Conservation (phyloP, 257 asterid species). For the Linderniella brevidens region DNA sequence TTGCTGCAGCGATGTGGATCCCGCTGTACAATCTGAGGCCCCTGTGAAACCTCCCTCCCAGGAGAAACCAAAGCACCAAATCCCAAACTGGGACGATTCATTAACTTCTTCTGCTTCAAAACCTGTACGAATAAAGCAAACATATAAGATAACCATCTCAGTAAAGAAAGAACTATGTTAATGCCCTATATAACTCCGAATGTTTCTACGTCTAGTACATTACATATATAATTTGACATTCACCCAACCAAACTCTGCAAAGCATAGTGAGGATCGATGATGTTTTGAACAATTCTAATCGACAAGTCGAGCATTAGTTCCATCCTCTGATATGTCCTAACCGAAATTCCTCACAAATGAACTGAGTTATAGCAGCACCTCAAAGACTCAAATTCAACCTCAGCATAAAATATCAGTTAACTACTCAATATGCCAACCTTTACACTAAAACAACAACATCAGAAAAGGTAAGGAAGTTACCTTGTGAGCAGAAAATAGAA, state of each 20-base stretch:
- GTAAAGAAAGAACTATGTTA: no score
- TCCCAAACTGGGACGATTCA: conserved; percentile 71
- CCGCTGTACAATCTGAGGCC: conserved; percentile 85
- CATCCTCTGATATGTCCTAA: no score
- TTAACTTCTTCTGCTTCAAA: conserved; percentile 72
- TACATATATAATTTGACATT: no score
- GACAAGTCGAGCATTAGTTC: no score
- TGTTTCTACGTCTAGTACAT: conserved; percentile 1
- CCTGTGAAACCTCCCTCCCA: conserved; percentile 65
- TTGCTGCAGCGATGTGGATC: conserved; percentile 81
- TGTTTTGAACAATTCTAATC: no score
- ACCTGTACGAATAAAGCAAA: conserved; percentile 28
- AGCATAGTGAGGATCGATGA: no score
- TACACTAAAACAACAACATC: background rate
- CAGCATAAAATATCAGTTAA: background rate
- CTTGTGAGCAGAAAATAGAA: conserved; percentile 86
- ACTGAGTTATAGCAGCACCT: no score
- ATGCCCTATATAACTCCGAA: background rate
- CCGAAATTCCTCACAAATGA: no score
- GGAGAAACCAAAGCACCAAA: conserved; percentile 90
- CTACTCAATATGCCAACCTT: background rate
- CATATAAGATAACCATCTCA: conserved; percentile 2
- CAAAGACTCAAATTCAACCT: no score
- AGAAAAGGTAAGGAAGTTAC: conserved; percentile 15
- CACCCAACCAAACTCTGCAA: no score